Evolutionary conservation across 2,329 filamentous ascomycete genomes (phyloP).

Genomic region (Hirsutella minnesotensis): DNA sequence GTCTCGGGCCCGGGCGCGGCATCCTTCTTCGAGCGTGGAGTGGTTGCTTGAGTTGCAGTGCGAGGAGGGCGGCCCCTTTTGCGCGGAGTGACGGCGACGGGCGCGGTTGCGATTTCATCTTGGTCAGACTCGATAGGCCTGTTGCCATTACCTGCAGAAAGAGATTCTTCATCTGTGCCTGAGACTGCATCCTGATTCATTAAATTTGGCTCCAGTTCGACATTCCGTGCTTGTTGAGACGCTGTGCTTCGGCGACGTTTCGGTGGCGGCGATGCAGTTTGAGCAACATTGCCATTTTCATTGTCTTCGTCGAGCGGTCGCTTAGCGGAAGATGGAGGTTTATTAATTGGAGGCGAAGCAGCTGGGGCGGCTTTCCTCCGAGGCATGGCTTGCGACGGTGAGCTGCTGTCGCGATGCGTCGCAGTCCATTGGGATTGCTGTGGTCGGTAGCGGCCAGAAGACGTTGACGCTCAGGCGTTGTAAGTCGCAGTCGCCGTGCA

Average conservation of each 20-base stretch:
- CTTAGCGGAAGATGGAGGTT: constrained; percentile 8
- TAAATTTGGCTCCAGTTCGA: neutral
- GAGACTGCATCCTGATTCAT: neutral
- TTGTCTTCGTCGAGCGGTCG: constrained; percentile 10
- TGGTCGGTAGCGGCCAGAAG: neutral
- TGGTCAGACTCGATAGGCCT: neutral
- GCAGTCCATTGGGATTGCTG: neutral
- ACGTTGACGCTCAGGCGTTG: neutral
- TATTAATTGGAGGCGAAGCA: neutral
- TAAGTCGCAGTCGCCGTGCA: no score
- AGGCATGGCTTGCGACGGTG: constrained; percentile 4
- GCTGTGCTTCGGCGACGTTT: constrained; percentile 19
- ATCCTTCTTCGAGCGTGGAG: constrained; percentile 23
- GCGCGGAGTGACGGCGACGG: constrained; percentile 16
- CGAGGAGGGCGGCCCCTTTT: constrained; percentile 19
- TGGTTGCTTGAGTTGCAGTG: constrained; percentile 12
- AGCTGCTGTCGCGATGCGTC: neutral
- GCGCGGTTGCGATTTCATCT: neutral
- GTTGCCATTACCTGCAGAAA: neutral
- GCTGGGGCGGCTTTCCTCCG: neutral
- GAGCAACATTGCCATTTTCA: constrained; percentile 8
- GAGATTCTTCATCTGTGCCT: neutral
- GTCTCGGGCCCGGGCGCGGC: constrained; percentile 23
- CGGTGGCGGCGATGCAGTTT: constrained; percentile 14
- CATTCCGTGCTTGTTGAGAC: constrained; percentile 1